Evolutionary conservation across 1,284 basidiomycete species (phyloP).

Genomic region (Leccinum subrobustum): DNA sequence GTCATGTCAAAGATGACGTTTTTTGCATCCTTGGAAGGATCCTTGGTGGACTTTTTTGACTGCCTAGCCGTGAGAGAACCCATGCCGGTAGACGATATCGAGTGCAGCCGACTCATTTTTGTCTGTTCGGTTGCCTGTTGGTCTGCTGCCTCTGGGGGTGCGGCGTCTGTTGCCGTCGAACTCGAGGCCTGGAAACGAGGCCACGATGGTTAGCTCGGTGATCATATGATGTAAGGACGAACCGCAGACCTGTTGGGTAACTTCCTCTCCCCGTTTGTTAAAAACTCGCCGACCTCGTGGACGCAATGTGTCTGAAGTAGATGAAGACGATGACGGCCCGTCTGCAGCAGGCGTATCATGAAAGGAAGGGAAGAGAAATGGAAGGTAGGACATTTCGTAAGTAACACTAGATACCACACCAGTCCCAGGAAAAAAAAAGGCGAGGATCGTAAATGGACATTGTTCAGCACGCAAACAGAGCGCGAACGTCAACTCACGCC

Average conservation of each 20-base stretch:
- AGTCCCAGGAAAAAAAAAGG: conserved; percentile 16
- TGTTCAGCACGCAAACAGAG: conserved; percentile 11
- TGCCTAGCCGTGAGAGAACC: conserved; percentile 29
- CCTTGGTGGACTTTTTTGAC: conserved; percentile 20
- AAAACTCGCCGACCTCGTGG: conserved; percentile 45
- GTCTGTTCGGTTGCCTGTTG: conserved; percentile 16
- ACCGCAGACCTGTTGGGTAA: conserved; percentile 27
- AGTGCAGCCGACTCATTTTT: conserved; percentile 20
- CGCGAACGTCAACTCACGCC: conserved; percentile 22
- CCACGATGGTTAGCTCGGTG: conserved; percentile 15
- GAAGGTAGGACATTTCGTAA: conserved; percentile 69
- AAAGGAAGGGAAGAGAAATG: conserved; percentile 58
- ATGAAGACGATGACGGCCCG: conserved; percentile 40
- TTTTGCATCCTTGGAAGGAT: conserved; percentile 44
- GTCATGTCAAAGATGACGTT: conserved; percentile 50
- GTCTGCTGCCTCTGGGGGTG: conserved; percentile 4
- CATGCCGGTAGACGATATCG: conserved; percentile 17
- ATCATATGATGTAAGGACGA: conserved; percentile 25
- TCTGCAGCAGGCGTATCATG: conserved; percentile 26
- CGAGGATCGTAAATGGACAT: conserved; percentile 16
- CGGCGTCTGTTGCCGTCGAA: conserved; percentile 8
- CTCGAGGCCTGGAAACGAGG: conserved; percentile 23
- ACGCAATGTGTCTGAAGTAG: conserved; percentile 34
- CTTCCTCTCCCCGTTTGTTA: conserved; percentile 41
- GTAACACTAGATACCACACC: conserved; percentile 35